Evolutionary conservation across 2,329 filamentous ascomycete species (phyloP).

Genomic region (Diplocarpon rosae): DNA sequence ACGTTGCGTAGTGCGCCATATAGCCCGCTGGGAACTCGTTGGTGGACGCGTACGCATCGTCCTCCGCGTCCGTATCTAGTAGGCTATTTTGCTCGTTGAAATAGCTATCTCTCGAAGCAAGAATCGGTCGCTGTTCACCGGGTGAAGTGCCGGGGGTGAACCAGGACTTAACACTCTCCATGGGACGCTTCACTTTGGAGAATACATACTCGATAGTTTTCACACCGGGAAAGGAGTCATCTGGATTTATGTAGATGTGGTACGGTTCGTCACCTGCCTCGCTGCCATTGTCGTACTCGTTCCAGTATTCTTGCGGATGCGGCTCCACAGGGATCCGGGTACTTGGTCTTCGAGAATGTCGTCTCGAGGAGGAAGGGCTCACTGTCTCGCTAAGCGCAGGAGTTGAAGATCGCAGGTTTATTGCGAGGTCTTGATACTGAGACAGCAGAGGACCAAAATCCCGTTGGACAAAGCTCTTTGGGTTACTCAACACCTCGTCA

Average conservation of each 20-base stretch:
- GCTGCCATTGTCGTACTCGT: conserved; percentile 76
- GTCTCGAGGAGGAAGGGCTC: conserved; percentile 11
- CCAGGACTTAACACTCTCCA: conserved; percentile 42
- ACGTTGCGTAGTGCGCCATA: conserved; percentile 40
- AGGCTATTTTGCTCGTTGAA: conserved; percentile 14
- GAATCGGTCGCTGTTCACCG: conserved; percentile 19
- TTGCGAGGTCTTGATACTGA: conserved; percentile 40
- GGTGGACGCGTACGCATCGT: conserved; percentile 42
- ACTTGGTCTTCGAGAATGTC: conserved; percentile 15
- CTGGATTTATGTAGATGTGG: conserved; percentile 63
- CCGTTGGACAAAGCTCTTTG: conserved; percentile 60
- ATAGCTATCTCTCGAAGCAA: conserved; percentile 17
- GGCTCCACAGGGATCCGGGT: conserved; percentile 7
- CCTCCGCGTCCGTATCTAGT: conserved; percentile 33
- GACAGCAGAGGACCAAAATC: conserved; percentile 45
- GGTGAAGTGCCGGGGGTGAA: conserved; percentile 28
- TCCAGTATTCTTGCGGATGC: conserved; percentile 53
- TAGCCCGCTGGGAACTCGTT: conserved; percentile 40
- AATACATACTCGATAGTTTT: conserved; percentile 41
- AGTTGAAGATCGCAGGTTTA: conserved; percentile 33
- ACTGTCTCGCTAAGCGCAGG: conserved; percentile 21
- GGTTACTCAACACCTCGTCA: conserved; percentile 51
- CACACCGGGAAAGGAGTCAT: conserved; percentile 49
- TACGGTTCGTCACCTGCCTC: conserved; percentile 52
- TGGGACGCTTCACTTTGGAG: conserved; percentile 32